phyloP scores from a whole-genome alignment of 2,329 filamentous ascomycete genomes.

The Arthroderma sp. region DNA sequence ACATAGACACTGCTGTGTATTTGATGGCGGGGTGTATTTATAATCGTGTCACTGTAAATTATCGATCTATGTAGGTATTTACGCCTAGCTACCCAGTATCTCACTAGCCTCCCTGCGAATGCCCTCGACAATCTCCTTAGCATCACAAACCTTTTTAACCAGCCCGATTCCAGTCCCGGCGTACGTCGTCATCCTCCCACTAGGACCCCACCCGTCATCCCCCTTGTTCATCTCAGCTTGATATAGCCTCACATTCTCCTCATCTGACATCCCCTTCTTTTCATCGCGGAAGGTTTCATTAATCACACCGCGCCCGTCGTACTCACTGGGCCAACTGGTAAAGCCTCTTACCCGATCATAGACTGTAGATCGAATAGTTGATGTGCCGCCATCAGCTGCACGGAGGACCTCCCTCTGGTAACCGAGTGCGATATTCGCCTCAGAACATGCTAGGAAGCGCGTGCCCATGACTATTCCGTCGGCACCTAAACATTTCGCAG shows the following conservation, averaged over 20 bases:
- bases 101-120: conserved; percentile 27
- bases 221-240: conserved; percentile 37
- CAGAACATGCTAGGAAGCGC: conserved; percentile 43
- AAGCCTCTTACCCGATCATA: conserved; percentile 45
- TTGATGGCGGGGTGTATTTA: too few species aligned
- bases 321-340: conserved; percentile 43
- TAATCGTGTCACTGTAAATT: too few species aligned
- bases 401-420: conserved; percentile 38
- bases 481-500: conserved; percentile 40
- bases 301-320: conserved; percentile 45
- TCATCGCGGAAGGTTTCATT: conserved; percentile 41
- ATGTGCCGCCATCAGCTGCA: conserved; percentile 39
- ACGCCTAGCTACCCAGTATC: conserved; percentile 7
- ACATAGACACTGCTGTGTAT: too few species aligned
- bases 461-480: conserved; percentile 50
- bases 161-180: conserved; percentile 50
- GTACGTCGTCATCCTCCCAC: conserved; percentile 48
- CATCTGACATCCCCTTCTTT: conserved; percentile 24
- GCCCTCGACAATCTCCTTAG: conserved; percentile 40
- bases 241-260: conserved; percentile 32
- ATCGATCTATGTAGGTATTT: too few species aligned
- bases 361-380: conserved; percentile 37
- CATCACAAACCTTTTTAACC: conserved; percentile 37
- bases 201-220: conserved; percentile 39
- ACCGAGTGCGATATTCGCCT: conserved; percentile 37